phyloP scores from a whole-genome alignment of 2,329 filamentous ascomycete genomes.

The Diaporthe humulicola region DNA sequence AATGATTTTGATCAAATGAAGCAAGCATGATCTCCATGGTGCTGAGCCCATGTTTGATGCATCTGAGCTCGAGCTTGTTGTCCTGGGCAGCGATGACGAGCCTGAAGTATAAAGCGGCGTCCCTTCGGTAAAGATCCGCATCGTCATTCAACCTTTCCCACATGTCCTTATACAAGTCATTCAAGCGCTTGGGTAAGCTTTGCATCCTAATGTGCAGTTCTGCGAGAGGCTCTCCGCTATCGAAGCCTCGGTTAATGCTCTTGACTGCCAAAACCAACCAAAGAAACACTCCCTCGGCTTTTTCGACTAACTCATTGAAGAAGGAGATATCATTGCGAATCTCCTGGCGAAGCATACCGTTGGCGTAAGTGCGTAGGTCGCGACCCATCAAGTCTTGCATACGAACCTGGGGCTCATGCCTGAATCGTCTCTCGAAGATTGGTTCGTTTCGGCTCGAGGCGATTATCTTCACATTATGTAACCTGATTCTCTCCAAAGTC shows the following conservation, averaged over 20 bases:
- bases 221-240: not conserved
- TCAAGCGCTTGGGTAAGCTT: not conserved
- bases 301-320: not conserved
- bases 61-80: not conserved
- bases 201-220: not conserved
- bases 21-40: not conserved
- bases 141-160: conserved; percentile 3
- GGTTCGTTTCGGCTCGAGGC: conserved; percentile 9
- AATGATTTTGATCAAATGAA: not conserved
- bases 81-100: not conserved
- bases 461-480: not conserved
- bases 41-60: not conserved
- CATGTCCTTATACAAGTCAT: conserved; percentile 12
- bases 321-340: not conserved
- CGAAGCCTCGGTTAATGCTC: not conserved
- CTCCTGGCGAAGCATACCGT: not conserved
- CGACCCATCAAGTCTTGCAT: not conserved
- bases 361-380: not conserved
- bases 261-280: not conserved
- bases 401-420: not conserved
- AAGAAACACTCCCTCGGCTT: conserved; percentile 16
- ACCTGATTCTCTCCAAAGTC: rapidly evolving
- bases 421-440: not conserved
- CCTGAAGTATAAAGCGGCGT: not conserved
- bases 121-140: not conserved